phyloP scores from a whole-genome alignment of 495 filamentous ascomycete genomes.

The Talaromyces ruber region DNA sequence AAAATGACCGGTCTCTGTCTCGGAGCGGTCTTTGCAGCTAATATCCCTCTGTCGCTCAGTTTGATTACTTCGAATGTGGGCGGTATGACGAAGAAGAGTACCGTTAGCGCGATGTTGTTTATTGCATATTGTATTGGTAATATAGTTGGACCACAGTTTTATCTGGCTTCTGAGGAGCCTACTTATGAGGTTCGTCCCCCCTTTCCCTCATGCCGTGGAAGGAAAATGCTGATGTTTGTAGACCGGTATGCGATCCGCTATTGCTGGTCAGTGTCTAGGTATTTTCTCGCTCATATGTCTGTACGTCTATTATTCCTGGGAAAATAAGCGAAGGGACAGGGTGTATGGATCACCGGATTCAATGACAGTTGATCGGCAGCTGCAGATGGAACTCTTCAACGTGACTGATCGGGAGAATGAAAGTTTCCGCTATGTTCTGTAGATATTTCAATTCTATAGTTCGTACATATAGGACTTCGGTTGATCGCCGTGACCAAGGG shows the following conservation, averaged over 20 bases:
- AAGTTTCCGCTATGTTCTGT: slow-evolving; percentile 26
- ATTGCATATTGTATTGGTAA: slow-evolving; percentile 30
- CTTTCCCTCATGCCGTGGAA: neutral
- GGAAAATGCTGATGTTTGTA: slow-evolving; percentile 6
- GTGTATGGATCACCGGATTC: slow-evolving; percentile 16
- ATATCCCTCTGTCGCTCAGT: slow-evolving; percentile 46
- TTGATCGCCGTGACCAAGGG: neutral
- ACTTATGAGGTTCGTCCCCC: slow-evolving; percentile 17
- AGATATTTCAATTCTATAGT: neutral
- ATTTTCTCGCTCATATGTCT: slow-evolving; percentile 19
- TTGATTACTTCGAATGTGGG: slow-evolving; percentile 53
- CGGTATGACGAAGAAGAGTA: slow-evolving; percentile 57
- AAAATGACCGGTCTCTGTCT: slow-evolving; percentile 48
- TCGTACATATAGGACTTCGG: neutral
- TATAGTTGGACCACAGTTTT: slow-evolving; percentile 32
- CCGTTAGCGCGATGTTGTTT: slow-evolving; percentile 30
- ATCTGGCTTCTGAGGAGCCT: slow-evolving; percentile 22
- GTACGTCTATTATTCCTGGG: slow-evolving; percentile 18
- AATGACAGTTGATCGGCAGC: slow-evolving; percentile 14
- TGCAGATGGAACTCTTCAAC: slow-evolving; percentile 23
- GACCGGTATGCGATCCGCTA: slow-evolving; percentile 26
- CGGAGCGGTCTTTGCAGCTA: slow-evolving; percentile 40
- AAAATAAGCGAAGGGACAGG: slow-evolving; percentile 20
- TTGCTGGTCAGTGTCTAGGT: slow-evolving; percentile 21
- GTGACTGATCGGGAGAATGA: slow-evolving; percentile 25